Evolutionary conservation across 1,139 yeast species (phyloP).

Genomic region (Scheffersomyces quercinus): DNA sequence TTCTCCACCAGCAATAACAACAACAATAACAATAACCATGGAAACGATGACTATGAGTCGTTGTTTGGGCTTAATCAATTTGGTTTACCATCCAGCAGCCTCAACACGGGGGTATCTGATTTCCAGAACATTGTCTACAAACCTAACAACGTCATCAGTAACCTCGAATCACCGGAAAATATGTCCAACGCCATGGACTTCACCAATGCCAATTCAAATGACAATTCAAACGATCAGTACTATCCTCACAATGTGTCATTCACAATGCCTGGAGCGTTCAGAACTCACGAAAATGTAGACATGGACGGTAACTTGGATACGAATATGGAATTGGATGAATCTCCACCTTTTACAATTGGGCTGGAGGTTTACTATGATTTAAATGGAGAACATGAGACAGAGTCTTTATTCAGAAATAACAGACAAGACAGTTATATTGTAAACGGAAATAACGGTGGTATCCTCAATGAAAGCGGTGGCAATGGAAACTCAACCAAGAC

Average conservation of each 20-base stretch:
- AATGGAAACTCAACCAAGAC: too few relatives aligned
- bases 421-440: not conserved
- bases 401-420: conserved; percentile 4
- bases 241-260: conserved; percentile 11
- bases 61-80: not conserved
- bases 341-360: conserved; percentile 42
- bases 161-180: conserved; percentile 1
- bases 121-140: conserved; percentile 2
- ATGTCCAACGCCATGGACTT: not conserved
- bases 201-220: not conserved
- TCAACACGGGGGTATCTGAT: conserved; percentile 3
- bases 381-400: conserved; percentile 5
- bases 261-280: conserved; percentile 36
- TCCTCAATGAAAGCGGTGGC: too few relatives aligned
- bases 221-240: not conserved
- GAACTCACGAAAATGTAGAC: conserved; percentile 16
- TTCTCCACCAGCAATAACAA: not conserved
- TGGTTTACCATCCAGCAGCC: conserved; percentile 3
- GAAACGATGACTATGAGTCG: not conserved
- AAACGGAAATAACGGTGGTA: too few relatives aligned
- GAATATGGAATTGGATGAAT: conserved; percentile 39
- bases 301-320: too few relatives aligned
- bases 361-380: conserved; percentile 29
- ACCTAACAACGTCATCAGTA: conserved; percentile 4
- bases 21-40: not conserved